Evolutionary conservation across 768 basidiomycete genomes (phyloP).

Genomic region (Mrakia gelida): DNA sequence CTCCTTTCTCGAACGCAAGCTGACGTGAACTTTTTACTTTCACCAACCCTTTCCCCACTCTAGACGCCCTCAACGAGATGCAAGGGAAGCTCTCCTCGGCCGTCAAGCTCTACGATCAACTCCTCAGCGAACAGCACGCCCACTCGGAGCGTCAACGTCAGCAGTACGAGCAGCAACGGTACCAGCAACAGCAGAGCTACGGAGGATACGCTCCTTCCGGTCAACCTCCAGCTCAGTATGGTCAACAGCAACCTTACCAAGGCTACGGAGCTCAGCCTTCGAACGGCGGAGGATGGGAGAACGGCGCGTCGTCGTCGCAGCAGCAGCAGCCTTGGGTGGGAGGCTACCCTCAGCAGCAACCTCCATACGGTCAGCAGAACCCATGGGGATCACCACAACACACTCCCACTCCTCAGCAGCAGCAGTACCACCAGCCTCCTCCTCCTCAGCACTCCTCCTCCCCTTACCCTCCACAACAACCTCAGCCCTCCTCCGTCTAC

Average conservation of each 20-base stretch:
- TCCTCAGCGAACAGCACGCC: conserved; percentile 72
- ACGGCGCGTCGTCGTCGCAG: neutral
- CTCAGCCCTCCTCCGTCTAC: neutral
- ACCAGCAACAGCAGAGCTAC: conserved; percentile 34
- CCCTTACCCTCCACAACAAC: neutral
- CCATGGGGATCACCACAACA: neutral
- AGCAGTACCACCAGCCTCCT: conserved; percentile 10
- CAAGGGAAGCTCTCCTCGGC: conserved; percentile 88
- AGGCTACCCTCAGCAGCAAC: conserved; percentile 2
- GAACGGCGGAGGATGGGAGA: neutral
- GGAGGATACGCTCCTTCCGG: conserved; percentile 4
- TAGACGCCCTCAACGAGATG: conserved; percentile 88
- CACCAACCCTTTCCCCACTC: too few relatives aligned
- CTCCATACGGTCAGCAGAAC: conserved; percentile 3
- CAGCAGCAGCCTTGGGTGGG: conserved; percentile 6
- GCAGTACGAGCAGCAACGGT: conserved; percentile 35
- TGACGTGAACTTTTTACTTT: too few relatives aligned
- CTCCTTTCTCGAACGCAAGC: neutral
- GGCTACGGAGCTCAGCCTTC: neutral
- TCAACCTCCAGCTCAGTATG: neutral
- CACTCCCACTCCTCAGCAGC: conserved; percentile 2
- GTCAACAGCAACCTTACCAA: neutral
- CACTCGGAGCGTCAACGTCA: conserved; percentile 37
- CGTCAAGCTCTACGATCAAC: conserved; percentile 82
- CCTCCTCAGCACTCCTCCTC: neutral